Conservation (phyloP, 2,329 filamentous ascomycete genomes). For the Colletotrichum limetticola region DNA sequence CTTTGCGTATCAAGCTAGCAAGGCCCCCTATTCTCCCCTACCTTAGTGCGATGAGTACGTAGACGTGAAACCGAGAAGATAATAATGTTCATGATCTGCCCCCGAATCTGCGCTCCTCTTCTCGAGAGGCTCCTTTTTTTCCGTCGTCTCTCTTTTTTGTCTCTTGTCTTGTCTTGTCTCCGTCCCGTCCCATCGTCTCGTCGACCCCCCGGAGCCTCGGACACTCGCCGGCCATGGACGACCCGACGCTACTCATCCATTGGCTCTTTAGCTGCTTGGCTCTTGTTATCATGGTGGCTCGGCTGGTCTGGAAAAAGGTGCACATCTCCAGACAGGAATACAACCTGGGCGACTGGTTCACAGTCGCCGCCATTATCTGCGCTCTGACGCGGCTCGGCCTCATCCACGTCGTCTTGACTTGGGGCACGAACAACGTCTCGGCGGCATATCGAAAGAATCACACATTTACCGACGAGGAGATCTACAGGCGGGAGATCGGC, state of each 20-base stretch:
- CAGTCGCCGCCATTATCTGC: constrained; percentile 53
- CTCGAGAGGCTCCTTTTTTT: constrained; percentile 13
- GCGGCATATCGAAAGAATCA: constrained; percentile 36
- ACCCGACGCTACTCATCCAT: constrained; percentile 38
- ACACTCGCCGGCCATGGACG: constrained; percentile 33
- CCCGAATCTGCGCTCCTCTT: neutral
- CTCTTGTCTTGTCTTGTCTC: neutral
- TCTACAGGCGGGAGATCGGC: constrained; percentile 46
- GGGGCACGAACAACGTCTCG: constrained; percentile 49
- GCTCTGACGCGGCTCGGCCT: constrained; percentile 39
- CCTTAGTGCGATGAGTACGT: neutral
- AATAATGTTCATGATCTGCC: constrained; percentile 32
- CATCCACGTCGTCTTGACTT: constrained; percentile 47
- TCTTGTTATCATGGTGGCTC: constrained; percentile 37
- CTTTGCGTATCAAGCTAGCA: constrained; percentile 12
- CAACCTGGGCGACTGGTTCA: constrained; percentile 39
- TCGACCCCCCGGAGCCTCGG: constrained; percentile 1
- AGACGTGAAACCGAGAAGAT: constrained; percentile 1
- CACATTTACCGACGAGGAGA: constrained; percentile 43
- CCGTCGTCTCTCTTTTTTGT: constrained; percentile 8
- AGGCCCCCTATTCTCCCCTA: neutral
- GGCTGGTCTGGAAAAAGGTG: constrained; percentile 37
- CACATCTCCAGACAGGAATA: constrained; percentile 34
- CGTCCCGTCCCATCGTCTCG: neutral
- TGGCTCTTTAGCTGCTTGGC: constrained; percentile 41